Base-by-base conservation (phyloP, 768 basidiomycete genomes). In the Mycena maculata region DNA sequence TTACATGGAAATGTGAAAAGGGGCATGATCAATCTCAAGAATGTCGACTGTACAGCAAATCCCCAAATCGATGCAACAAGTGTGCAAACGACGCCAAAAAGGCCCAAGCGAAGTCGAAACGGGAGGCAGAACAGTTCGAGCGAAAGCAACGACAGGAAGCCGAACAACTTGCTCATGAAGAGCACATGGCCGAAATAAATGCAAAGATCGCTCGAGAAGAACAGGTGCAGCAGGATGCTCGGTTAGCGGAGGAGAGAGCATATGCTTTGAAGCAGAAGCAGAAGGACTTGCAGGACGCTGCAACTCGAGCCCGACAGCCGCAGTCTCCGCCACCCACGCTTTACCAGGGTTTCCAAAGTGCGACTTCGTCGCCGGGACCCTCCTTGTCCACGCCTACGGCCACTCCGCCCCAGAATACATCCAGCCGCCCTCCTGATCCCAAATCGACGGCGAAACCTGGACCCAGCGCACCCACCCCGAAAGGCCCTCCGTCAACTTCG, bases 11-110 rank as follows among this genome's bases (percentile, higher is more conserved):
- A 31, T 92, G 90, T 72, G 60, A 78, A 0, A 77, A 78, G 3
- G 80, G 80, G 0, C 91, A 92, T 62, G 65, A 67, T 15, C 71
- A 76, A 33, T 66, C 69, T 1, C 84, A 80, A 76, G 78, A 78
- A 64, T 92, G 85, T 54, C 62, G 79, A 49, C 60, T 38, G 5
- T 15, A 44, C 23, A 15, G 31, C 2, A 13, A 16, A 36, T 13
- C 13, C 57, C 57, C 42, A 4, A 45, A 16, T 47, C 11, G 20
- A 45, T 85, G 85, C 63, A 11, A 25, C 7, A 39, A 73, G 13
- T 86, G 84, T 70, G 78, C 80, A 5, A 74, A 75, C 44, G 82
- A 82, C 30, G 67, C 47, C 9, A 78, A 78, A 60, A 66, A 68
- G 22, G 82, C 81, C 0, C 80, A 81, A 57, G 75, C 76, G 61